phyloP scores from a whole-genome alignment of 2,329 filamentous ascomycete genomes.

The Chaetoscypha palmicola region DNA sequence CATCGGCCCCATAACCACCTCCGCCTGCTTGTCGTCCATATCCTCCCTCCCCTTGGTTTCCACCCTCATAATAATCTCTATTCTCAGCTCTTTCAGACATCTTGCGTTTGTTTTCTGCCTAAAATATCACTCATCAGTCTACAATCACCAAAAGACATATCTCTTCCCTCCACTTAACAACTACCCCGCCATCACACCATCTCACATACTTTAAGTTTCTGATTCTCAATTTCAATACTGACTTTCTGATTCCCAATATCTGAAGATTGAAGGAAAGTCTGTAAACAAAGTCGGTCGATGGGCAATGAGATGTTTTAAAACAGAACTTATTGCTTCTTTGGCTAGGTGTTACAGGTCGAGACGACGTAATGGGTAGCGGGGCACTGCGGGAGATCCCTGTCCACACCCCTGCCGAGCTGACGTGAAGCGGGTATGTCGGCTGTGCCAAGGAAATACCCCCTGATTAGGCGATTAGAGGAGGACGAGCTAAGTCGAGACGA shows the following conservation, averaged over 20 bases:
- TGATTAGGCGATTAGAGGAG: neutral
- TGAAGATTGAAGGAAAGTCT: too few relatives aligned
- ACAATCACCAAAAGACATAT: too few relatives aligned
- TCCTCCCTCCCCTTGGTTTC: neutral
- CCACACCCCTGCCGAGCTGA: neutral
- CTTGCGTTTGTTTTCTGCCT: too few relatives aligned
- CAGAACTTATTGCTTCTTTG: neutral
- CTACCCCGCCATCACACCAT: too few relatives aligned
- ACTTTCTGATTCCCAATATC: neutral
- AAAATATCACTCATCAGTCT: neutral
- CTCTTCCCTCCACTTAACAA: too few relatives aligned
- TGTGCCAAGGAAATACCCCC: neutral
- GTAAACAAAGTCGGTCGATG: too few relatives aligned
- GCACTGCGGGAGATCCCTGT: neutral
- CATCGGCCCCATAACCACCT: neutral
- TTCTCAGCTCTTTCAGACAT: neutral
- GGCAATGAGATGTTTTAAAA: too few relatives aligned
- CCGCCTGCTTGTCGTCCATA: neutral
- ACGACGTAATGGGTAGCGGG: neutral
- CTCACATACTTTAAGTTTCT: neutral
- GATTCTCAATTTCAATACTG: neutral
- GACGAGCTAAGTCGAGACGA: too few relatives aligned
- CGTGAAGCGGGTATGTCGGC: neutral
- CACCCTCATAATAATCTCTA: constrained; percentile 1
- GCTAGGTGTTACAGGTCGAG: too few relatives aligned